phyloP scores from a whole-genome alignment of 768 basidiomycete genomes.

The Scleroderma bovista region DNA sequence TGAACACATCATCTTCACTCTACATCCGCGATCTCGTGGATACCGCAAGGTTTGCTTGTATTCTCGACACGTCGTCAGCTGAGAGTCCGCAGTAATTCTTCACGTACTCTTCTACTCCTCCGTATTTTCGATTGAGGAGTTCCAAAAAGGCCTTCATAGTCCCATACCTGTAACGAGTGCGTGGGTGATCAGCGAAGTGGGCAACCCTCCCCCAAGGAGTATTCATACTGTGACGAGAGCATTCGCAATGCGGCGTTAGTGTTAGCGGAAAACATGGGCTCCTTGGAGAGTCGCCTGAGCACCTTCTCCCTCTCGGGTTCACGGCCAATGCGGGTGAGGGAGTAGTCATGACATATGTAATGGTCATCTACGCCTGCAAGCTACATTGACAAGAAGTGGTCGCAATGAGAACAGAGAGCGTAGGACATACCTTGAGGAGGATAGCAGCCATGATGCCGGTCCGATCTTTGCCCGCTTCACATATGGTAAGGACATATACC shows the following conservation, averaged over 20 bases:
- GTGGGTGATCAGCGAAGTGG: background rate
- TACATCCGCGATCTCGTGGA: slow-evolving; percentile 27
- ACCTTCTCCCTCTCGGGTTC: slow-evolving; percentile 73
- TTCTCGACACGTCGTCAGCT: slow-evolving; percentile 55
- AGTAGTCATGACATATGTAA: slow-evolving; percentile 65
- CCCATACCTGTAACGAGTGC: slow-evolving; percentile 43
- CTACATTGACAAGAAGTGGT: slow-evolving; percentile 30
- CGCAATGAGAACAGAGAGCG: background rate
- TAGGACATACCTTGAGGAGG: slow-evolving; percentile 50
- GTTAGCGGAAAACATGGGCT: slow-evolving; percentile 69
- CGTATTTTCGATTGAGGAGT: slow-evolving; percentile 58
- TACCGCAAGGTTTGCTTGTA: slow-evolving; percentile 54
- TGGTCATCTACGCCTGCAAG: slow-evolving; percentile 68
- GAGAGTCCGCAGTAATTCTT: slow-evolving; percentile 51
- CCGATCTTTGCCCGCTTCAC: slow-evolving; percentile 71
- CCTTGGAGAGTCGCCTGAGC: slow-evolving; percentile 59
- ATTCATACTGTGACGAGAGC: slow-evolving; percentile 66
- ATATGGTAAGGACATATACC: background rate
- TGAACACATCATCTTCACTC: background rate
- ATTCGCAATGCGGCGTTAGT: slow-evolving; percentile 76
- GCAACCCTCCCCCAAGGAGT: background rate
- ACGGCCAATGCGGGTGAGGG: slow-evolving; percentile 71
- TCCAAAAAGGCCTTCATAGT: slow-evolving; percentile 72
- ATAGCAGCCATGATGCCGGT: slow-evolving; percentile 75
- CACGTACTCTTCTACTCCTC: slow-evolving; percentile 61